Evolutionary conservation across 345 rosid genomes (phyloP).

Genomic region (Populus davidiana): DNA sequence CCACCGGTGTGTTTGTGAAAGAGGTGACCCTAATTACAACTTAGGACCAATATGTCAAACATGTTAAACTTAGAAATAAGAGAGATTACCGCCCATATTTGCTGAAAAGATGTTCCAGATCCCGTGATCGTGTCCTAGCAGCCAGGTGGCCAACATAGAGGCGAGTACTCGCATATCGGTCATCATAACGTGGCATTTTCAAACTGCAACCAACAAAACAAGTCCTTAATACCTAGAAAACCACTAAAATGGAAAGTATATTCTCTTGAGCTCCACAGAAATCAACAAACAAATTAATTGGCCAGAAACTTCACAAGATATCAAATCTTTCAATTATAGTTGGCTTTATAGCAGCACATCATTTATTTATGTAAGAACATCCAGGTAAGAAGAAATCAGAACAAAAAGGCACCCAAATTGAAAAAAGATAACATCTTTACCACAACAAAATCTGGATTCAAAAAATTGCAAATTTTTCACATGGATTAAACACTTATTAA

Average conservation of each 20-base stretch:
- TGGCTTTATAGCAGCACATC: background rate
- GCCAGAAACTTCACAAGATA: background rate
- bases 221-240: background rate
- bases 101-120: slow-evolving; percentile 65
- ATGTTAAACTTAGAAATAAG: background rate
- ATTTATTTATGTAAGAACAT: background rate
- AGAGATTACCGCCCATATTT: slow-evolving; percentile 66
- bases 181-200: slow-evolving; percentile 75
- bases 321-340: background rate
- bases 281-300: background rate
- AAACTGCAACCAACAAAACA: slow-evolving; percentile 18
- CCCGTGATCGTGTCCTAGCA: slow-evolving; percentile 63
- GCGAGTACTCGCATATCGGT: slow-evolving; percentile 59
- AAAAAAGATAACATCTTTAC: background rate
- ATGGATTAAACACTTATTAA: background rate
- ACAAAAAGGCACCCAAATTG: background rate
- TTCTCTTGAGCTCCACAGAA: background rate
- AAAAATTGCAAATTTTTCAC: background rate
- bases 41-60: background rate
- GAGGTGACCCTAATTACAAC: background rate
- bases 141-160: slow-evolving; percentile 75
- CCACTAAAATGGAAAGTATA: background rate
- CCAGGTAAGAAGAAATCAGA: background rate
- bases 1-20: background rate
- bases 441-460: background rate